phyloP scores from a whole-genome alignment of 495 filamentous ascomycete genomes.

The Daldinia concentrica region DNA sequence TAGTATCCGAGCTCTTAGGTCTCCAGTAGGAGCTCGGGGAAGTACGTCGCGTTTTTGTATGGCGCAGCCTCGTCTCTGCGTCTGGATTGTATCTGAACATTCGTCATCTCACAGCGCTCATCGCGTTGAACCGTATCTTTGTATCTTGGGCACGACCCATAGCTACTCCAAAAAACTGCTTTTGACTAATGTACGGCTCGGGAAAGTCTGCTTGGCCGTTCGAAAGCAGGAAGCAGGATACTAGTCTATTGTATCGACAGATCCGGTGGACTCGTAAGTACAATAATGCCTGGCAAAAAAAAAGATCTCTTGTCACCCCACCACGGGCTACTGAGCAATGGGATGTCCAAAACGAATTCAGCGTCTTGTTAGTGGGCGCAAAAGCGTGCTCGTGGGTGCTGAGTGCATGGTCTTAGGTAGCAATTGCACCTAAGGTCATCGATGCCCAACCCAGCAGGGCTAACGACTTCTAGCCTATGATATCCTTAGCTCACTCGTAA shows the following conservation, averaged over 20 bases:
- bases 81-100: slow-evolving; percentile 26
- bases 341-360: slow-evolving; percentile 34
- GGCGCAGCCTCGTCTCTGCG: slow-evolving; percentile 24
- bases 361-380: slow-evolving; percentile 33
- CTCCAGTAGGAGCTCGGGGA: slow-evolving; percentile 39
- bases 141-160: slow-evolving; percentile 23
- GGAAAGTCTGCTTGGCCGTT: slow-evolving; percentile 29
- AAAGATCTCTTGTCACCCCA: slow-evolving; percentile 41
- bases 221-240: slow-evolving; percentile 35
- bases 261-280: slow-evolving; percentile 45
- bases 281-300: slow-evolving; percentile 40
- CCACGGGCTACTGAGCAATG: slow-evolving; percentile 42
- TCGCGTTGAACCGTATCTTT: slow-evolving; percentile 29
- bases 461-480: slow-evolving; percentile 25
- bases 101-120: slow-evolving; percentile 40
- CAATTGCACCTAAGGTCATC: slow-evolving; percentile 44
- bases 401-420: slow-evolving; percentile 45
- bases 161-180: slow-evolving; percentile 34
- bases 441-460: slow-evolving; percentile 48
- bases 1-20: slow-evolving; percentile 27
- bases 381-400: slow-evolving; percentile 36
- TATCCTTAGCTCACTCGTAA: slow-evolving; percentile 23
- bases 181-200: slow-evolving; percentile 28
- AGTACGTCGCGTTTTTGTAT: slow-evolving; percentile 39
- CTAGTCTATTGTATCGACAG: slow-evolving; percentile 46